Evolutionary conservation across 257 asterid species (phyloP), one percentile per base, ranked within the genome.

Genomic region (Rubia yunnanensis): DNA sequence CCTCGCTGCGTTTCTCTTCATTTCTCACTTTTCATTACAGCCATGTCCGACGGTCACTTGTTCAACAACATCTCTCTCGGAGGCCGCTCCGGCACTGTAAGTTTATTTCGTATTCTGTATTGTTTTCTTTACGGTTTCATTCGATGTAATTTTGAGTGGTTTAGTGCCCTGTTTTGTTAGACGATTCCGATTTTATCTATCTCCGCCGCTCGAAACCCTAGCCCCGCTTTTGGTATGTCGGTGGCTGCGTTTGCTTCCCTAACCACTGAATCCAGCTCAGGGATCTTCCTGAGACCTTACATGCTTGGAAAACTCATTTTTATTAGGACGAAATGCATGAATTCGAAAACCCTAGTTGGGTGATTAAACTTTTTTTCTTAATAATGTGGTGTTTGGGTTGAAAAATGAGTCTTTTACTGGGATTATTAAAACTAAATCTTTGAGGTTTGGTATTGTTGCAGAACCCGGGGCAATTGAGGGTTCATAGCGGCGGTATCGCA

Each of bases 61-160:
- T 87, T 87, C 85, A 85, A 84, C 76, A 82, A 77, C 49, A 85
- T 92, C 65, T 84, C 95, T 59, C 96, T 89, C 31, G 91, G 91
- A 20, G 96, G 98, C 67, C 96, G 98, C 61, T 95, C 96, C 18
- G 96, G 95, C 81, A 68, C 91, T 27, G 96, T 92, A 71, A 85
- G 88, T 71, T 34, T 27, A 17, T 39, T 28, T 1, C 48, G 8
- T 18, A 4, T 18, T 26, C 27, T 15, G 26, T 2, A n/a, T 26
- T 0, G n/a, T n/a, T 5, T 55, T 10, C 38, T 71, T 31, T 15
- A 28, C 18, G 4, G 50, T 36, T 31, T 4, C 1, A 41, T 61
- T 59, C 31, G 17, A 18, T 36, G 24, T 26, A 23, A 32, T 50
- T 14, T 46, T 11, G 5, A 17, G 7, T 38, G 36, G 11, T 22